Evolutionary conservation across 75 land plant genomes (phyloP), one percentile per base, ranked within the genome.

Genomic region (Gnetum montanum): DNA sequence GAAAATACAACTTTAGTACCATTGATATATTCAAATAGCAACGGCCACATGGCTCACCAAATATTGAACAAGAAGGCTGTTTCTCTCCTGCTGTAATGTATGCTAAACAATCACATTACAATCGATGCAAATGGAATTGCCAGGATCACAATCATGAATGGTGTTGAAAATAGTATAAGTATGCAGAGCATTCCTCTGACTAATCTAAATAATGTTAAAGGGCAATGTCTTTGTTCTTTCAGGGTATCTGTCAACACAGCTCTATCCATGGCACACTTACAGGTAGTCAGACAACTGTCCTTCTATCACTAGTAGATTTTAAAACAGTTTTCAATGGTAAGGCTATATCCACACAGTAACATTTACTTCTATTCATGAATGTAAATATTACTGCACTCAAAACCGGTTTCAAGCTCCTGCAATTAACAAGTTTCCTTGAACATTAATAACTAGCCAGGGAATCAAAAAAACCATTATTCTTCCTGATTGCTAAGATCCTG

Each of bases 31-130:
- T 94, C 98, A 67, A 94, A 94, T 8, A 90, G 62, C 38, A 82
- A 90, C 46, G 98, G 98, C 96, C 95, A 90, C 62, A 94, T 59
- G 23, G 91, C 77, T 33, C 89, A 62, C 98, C 98, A 94, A 50
- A 53, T 37, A 6, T 83, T 83, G 53, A 90, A 77, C 19, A 94
- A 60, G 57, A 85, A 67, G 0, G 91, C 58, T 15, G 81, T 77
- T 43, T 41, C 43, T 46, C 56, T 66, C 64, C 98, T 65, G 60
- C 98, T 83, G 47, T 75, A 73, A 57, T 73, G 84, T 22, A 77
- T 61, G 67, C 91, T 89, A 49, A 89, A 72, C 46, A 83, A 43
- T 34, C 96, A 60, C 30, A 86, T 36, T 8, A 80, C 27, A 20
- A 78, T 35, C 27, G 68, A 67, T 33, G 67, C 47, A 35, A 70